Evolutionary conservation across 495 filamentous ascomycete genomes (phyloP).

Genomic region (Aspergillus ostianus): DNA sequence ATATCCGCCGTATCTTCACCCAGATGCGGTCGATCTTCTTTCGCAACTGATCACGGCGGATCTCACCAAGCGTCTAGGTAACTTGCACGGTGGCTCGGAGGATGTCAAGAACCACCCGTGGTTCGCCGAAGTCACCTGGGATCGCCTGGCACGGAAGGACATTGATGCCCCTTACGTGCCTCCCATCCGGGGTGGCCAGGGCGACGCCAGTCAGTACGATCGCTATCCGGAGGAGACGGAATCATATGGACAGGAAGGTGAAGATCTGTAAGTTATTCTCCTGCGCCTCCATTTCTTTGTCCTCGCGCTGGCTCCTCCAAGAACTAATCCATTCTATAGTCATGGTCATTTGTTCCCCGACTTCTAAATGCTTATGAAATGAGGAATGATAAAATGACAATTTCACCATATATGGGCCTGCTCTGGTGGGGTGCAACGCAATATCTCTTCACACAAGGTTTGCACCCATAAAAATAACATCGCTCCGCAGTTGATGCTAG

Average conservation of each 20-base stretch:
- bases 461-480: neutral
- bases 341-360: slow-evolving; percentile 71
- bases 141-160: slow-evolving; percentile 86
- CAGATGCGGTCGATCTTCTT: slow-evolving; percentile 89
- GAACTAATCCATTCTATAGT: slow-evolving; percentile 38
- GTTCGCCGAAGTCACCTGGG: slow-evolving; percentile 99
- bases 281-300: neutral
- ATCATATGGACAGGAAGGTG: slow-evolving; percentile 72
- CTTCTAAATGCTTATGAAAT: slow-evolving; percentile 51
- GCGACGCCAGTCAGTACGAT: slow-evolving; percentile 97
- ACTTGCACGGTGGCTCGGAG: slow-evolving; percentile 84
- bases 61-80: slow-evolving; percentile 91
- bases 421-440: slow-evolving; percentile 9
- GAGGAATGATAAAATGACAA: slow-evolving; percentile 43
- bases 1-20: slow-evolving; percentile 92
- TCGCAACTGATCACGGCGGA: slow-evolving; percentile 91
- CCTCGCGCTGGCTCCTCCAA: slow-evolving; percentile 1
- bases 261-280: slow-evolving; percentile 71
- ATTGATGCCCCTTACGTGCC: slow-evolving; percentile 98
- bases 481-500: neutral
- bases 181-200: slow-evolving; percentile 88
- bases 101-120: slow-evolving; percentile 95
- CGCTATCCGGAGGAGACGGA: slow-evolving; percentile 97
- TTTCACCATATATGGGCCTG: slow-evolving; percentile 21
- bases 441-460: neutral